These are phyloP conservation scores for Fusarium heterosporum DNA, from an alignment of 2,329 filamentous ascomycete species.

Conservation along the genomic window DNA sequence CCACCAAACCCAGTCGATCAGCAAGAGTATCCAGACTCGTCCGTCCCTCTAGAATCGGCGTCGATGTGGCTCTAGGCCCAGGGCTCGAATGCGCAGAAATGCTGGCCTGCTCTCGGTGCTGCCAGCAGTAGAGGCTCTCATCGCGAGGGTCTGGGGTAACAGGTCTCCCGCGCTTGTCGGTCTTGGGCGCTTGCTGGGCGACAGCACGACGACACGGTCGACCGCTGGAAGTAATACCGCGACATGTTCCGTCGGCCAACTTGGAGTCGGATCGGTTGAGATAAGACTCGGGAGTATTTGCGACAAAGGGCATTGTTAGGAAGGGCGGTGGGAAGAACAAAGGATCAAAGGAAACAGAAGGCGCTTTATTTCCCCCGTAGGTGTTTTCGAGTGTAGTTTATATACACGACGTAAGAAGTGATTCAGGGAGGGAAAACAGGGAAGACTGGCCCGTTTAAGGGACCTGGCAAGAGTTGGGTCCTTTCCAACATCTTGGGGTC, in stretches of 20 bases:
- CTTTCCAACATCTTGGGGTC: conserved; percentile 30
- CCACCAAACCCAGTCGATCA: conserved; percentile 80
- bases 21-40: conserved; percentile 90
- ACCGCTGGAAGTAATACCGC: conserved; percentile 86
- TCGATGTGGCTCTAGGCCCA: conserved; percentile 56
- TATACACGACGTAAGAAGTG: conserved; percentile 1
- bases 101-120: conserved; percentile 88
- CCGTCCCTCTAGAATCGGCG: conserved; percentile 70
- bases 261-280: conserved; percentile 86
- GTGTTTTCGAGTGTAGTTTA: background rate
- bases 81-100: conserved; percentile 60
- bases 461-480: conserved; percentile 16
- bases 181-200: conserved; percentile 50
- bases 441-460: conserved; percentile 21
- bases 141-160: conserved; percentile 62
- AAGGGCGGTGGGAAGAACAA: conserved; percentile 21
- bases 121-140: conserved; percentile 86
- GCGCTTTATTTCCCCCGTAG: background rate
- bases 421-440: conserved; percentile 21
- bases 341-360: background rate
- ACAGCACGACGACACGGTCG: conserved; percentile 83
- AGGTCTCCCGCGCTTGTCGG: conserved; percentile 40
- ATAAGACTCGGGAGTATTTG: conserved; percentile 80
- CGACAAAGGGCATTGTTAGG: conserved; percentile 55
- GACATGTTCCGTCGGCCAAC: conserved; percentile 85